Conservation (phyloP, 768 basidiomycete species). For the Hericium coralloides region DNA sequence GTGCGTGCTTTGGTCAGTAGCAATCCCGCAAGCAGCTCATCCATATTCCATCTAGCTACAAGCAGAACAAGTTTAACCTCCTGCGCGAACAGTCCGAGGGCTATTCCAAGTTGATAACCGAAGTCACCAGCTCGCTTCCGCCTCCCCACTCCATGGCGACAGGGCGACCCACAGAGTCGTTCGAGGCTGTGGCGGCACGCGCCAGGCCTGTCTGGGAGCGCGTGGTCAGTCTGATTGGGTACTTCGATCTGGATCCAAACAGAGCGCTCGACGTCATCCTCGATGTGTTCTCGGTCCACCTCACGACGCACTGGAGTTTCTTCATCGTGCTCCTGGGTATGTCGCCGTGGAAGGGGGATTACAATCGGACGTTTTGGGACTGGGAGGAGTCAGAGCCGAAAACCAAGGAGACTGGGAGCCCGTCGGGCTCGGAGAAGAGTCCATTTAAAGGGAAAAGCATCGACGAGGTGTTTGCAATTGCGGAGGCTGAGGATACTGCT, state of each 20-base stretch:
- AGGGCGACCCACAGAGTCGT: constrained; percentile 55
- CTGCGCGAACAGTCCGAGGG: constrained; percentile 97
- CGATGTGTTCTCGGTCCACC: constrained; percentile 79
- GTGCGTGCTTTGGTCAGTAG: constrained; percentile 35
- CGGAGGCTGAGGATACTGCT: constrained; percentile 28
- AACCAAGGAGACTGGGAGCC: constrained; percentile 12
- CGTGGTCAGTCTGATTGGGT: constrained; percentile 83
- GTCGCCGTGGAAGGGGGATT: constrained; percentile 62
- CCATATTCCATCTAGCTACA: constrained; percentile 49
- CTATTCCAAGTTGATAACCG: constrained; percentile 85
- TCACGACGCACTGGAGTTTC: constrained; percentile 79
- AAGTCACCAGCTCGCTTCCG: constrained; percentile 71
- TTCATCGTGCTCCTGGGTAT: constrained; percentile 80
- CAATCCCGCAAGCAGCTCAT: neutral
- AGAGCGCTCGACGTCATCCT: constrained; percentile 89
- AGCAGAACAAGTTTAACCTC: constrained; percentile 97
- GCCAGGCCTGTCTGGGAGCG: constrained; percentile 72
- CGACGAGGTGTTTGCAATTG: constrained; percentile 55
- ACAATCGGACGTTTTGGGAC: constrained; percentile 5
- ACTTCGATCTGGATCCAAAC: constrained; percentile 95
- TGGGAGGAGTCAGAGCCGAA: constrained; percentile 3
- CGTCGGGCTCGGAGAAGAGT: constrained; percentile 27
- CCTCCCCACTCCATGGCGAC: constrained; percentile 63
- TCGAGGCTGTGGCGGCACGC: constrained; percentile 49
- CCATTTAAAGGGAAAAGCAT: constrained; percentile 50